Base-by-base conservation (phyloP, 1,139 yeast species). In the Geotrichum cucujoidarum region DNA sequence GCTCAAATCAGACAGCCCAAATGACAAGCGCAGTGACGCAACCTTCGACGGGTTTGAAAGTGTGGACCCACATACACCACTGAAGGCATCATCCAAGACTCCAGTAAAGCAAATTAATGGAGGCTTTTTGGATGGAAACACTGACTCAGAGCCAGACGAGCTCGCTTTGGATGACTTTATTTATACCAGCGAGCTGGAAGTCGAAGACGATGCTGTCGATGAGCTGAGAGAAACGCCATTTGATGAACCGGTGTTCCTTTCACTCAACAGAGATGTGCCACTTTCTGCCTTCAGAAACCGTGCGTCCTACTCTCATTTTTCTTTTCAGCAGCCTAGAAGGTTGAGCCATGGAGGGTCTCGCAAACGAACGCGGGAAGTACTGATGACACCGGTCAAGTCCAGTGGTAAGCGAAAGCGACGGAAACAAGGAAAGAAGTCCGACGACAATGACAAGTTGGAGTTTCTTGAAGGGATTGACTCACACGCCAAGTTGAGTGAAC, bases 141-240 rank as follows among this genome's bases (percentile, higher is more conserved):
- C 65, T 17, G 71, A 66, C 45, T 70, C 71, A 39, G 76, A 69
- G 44, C 75, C 73, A 50, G 83, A 81, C 62, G 90, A 83, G 40
- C 68, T 88, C 43, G 89, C 87, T 4, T 70, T 90, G 49, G 96
- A 89, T 62, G 97, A 90, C 60, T 73, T 89, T 51, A 73, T 90
- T 60, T 87, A 90, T 64, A 83, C 92, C 65, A 83, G 92, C 63
- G 97, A 87, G 62, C 71, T 90, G 55, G 96, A 88, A 58, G 89
- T 85, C 57, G 88, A 80, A 43, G 86, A 81, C 47, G 27, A 24
- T 6, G 6, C 10, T 24, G 54, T 53, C 24, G 56, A 53, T 22
- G 74, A 67, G 65, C 6, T 25, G 31, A 40, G 25, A 16, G 18
- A 16, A 3, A 17, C 6, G 16, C 8, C 45, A 3, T 24, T 35